phyloP scores from a whole-genome alignment of 805 yeast species.

The Wickerhamomyces xylosicus region DNA sequence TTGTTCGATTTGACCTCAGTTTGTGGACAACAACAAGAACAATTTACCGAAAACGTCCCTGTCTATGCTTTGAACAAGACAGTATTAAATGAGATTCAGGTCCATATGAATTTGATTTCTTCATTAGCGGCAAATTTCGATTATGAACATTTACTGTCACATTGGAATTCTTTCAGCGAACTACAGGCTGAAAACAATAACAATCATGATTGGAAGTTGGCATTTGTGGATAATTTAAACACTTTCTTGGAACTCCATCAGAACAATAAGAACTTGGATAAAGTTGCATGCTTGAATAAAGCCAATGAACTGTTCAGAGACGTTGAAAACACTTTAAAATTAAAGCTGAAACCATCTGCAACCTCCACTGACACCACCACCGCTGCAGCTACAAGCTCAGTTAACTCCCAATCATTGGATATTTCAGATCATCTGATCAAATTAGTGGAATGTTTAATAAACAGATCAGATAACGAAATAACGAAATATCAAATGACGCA shows the following conservation, averaged over 20 bases:
- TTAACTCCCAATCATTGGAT: neutral
- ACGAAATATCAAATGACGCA: constrained; percentile 6
- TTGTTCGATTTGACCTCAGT: neutral
- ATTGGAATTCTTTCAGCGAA: neutral
- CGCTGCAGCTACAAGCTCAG: neutral
- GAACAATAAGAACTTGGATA: neutral
- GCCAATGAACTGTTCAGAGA: neutral
- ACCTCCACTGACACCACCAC: neutral
- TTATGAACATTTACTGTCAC: neutral
- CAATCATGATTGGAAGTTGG: neutral
- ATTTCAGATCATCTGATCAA: constrained; percentile 14
- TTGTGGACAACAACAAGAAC: too few relatives aligned
- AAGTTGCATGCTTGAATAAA: neutral
- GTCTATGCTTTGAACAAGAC: neutral
- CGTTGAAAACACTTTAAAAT: neutral
- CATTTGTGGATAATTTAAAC: neutral
- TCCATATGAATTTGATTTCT: neutral
- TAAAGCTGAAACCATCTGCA: neutral
- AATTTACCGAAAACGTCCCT: too few relatives aligned
- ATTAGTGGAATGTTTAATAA: constrained; percentile 14
- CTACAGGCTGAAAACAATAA: too few relatives aligned
- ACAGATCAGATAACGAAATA: constrained; percentile 18
- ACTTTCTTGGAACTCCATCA: neutral
- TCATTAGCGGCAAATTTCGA: neutral
- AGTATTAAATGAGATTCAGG: neutral